Percentiles rank a stretch among this genome's conserved stretches.
Evolutionary conservation across 75 land plant genomes (phyloP).

Genomic region (Cryptomeria japonica): DNA sequence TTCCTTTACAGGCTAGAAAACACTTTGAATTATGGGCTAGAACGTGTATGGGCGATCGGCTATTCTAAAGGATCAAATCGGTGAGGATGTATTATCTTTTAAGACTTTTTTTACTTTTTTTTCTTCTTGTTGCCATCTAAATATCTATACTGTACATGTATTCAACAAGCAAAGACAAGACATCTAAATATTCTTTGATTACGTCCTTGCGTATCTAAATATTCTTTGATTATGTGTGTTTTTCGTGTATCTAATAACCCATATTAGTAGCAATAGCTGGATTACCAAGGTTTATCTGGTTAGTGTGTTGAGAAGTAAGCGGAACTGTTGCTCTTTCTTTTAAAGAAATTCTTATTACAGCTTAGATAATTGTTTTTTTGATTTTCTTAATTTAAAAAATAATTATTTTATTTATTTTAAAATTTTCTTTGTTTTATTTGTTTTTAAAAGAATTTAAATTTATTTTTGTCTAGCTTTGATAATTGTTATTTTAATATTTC

Average conservation of each 20-base stretch:
- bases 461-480: too few relatives aligned
- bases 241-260: background rate
- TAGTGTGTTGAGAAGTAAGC: background rate
- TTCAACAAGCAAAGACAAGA: background rate
- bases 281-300: background rate
- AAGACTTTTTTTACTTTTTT: background rate
- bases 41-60: constrained; percentile 89
- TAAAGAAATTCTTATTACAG: background rate
- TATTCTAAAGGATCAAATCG: constrained; percentile 73
- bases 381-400: too few relatives aligned
- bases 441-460: too few relatives aligned
- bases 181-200: too few relatives aligned
- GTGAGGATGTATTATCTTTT: constrained; percentile 29
- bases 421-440: too few relatives aligned
- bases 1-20: constrained; percentile 72
- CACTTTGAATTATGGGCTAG: constrained; percentile 90
- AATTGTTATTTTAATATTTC: background rate
- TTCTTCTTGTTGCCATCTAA: background rate
- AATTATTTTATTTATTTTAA: too few relatives aligned
- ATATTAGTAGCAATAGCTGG: background rate
- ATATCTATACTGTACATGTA: background rate
- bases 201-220: background rate
- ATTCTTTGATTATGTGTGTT: background rate
- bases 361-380: background rate
- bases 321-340: background rate